Base-by-base conservation (phyloP, 2,329 filamentous ascomycete genomes). In the Colletotrichum noveboracense region DNA sequence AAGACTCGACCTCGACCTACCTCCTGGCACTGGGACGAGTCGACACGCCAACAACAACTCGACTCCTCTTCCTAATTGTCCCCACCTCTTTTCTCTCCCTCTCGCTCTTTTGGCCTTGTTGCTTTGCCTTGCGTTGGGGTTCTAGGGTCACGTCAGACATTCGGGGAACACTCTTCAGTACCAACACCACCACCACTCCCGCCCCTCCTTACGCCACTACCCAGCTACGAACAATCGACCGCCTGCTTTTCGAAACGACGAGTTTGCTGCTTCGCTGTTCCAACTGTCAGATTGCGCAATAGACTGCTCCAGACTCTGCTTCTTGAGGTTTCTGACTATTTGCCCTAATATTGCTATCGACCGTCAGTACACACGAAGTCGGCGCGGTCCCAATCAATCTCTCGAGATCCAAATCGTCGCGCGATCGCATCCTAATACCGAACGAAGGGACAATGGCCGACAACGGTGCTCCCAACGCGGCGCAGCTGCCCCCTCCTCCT, bases 401-500 rank as follows among this genome's bases (percentile, higher is more conserved):
- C 43, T 62, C 64, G 70, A 68, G 26, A 64, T 65, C 38, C 64
- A 68, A 48, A 52, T 26, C 32, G 64, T 73, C 58, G 58, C 70
- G 65, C 56, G 43, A 64, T 43, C 69, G 32, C 58, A 18, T 62
- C 56, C 14, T 68, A 65, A 72, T 64, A 73, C 21, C 56, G 26
- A 64, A 34, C 58, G 34, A 68, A 55, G 55, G 66, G 14, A 87
- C 86, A 84, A 98, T 98, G 96, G 93, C 95, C 87, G 95, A 98
- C 83, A 91, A 91, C 87, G 90, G 91, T 84, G 87, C 92, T 79
- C 85, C 93, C 78, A 87, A 89, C 80, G 86, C 91, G 79, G 88
- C 91, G 77, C 91, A 94, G 85, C 91, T 96, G 79, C 93, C 94
- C 68, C 91, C 92, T 77, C 92, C 93, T 78, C 91, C 93, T 71